Evolutionary conservation across 805 yeast species (phyloP).

Genomic region (Lipomyces spencermartinsiae): DNA sequence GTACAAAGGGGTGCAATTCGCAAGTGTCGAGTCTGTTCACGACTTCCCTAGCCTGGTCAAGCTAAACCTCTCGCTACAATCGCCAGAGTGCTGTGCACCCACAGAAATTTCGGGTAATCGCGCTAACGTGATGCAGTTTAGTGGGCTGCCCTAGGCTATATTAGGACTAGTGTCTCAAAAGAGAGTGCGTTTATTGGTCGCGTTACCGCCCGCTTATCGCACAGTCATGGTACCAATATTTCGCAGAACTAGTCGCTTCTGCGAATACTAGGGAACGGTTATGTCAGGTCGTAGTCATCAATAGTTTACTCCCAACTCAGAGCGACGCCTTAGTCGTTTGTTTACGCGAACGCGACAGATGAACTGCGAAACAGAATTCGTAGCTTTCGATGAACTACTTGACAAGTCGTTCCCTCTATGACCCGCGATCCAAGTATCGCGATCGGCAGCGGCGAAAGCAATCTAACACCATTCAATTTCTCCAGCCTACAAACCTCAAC

Average conservation of each 20-base stretch:
- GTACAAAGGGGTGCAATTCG: not conserved
- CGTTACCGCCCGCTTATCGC: too few relatives aligned
- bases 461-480: not conserved
- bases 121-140: not conserved
- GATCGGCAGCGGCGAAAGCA: not conserved
- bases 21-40: not conserved
- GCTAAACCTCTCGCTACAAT: too few relatives aligned
- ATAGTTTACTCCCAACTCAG: too few relatives aligned
- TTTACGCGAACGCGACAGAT: not conserved
- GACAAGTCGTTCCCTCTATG: slow-evolving; percentile 16
- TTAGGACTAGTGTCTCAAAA: not conserved
- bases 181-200: too few relatives aligned
- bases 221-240: not conserved
- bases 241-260: too few relatives aligned
- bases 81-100: too few relatives aligned
- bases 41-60: not conserved
- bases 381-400: slow-evolving; percentile 16
- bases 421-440: slow-evolving; percentile 6
- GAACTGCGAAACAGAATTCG: not conserved
- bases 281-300: too few relatives aligned
- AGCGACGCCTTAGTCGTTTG: too few relatives aligned
- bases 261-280: too few relatives aligned
- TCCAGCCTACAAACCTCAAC: not conserved
- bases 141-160: not conserved
- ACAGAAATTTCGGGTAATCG: not conserved